These are phyloP conservation scores for Penicillium paradoxum DNA, from an alignment of 495 filamentous ascomycete genomes.

Conservation along the genomic window DNA sequence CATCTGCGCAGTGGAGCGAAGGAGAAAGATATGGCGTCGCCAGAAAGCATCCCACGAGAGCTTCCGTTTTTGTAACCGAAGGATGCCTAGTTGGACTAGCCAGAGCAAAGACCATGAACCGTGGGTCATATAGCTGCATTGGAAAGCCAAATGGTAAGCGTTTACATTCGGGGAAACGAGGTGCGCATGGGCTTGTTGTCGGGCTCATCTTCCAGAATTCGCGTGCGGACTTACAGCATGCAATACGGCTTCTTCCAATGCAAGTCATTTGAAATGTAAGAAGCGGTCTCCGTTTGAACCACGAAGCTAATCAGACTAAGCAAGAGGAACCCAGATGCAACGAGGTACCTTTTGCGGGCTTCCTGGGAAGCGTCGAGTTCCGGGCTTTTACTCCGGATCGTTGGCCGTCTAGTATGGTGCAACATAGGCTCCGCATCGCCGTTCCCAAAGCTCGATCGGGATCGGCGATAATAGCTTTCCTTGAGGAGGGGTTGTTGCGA, in stretches of 20 bases:
- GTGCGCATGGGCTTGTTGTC: neutral
- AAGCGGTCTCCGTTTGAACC: conserved; percentile 89
- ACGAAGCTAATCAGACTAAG: conserved; percentile 77
- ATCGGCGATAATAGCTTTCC: conserved; percentile 47
- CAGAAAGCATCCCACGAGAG: conserved; percentile 84
- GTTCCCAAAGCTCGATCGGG: conserved; percentile 35
- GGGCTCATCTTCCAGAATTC: neutral
- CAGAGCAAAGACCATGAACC: conserved; percentile 87
- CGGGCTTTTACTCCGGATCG: conserved; percentile 59
- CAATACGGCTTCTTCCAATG: conserved; percentile 95
- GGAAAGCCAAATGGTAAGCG: conserved; percentile 10
- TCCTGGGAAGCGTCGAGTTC: conserved; percentile 52
- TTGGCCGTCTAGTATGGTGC: conserved; percentile 47
- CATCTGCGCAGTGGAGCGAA: conserved; percentile 83
- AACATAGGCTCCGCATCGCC: conserved; percentile 39
- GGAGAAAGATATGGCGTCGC: conserved; percentile 66
- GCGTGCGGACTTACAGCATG: conserved; percentile 70
- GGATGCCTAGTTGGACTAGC: conserved; percentile 74
- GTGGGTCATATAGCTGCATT: conserved; percentile 76
- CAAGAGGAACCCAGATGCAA: conserved; percentile 75
- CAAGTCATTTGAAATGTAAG: conserved; percentile 84
- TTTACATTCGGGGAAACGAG: conserved; percentile 5
- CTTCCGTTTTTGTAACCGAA: conserved; percentile 65
- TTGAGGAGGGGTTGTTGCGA: conserved; percentile 54
- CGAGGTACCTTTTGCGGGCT: conserved; percentile 75